Base-by-base conservation (phyloP, 805 yeast genomes). In the Yarrowia deformans region DNA sequence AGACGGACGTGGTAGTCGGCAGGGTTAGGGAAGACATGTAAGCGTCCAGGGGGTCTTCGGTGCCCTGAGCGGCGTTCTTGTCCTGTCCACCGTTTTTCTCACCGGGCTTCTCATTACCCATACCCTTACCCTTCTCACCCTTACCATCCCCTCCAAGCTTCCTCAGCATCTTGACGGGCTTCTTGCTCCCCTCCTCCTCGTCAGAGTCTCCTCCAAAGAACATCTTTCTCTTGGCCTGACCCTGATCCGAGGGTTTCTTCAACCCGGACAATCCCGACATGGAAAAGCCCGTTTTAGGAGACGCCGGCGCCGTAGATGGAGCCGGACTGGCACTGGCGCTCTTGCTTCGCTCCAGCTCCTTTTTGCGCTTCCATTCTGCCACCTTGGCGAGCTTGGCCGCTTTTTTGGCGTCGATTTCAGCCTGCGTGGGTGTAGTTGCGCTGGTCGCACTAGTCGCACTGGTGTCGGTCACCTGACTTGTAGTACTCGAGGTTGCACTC, bases 291-390 rank as follows among this genome's bases (percentile, higher is more conserved):
- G 68, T 18, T 16, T 58, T 60, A 18, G 45, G 61, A 14, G 55
- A 48, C 12, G 43, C 32, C 12, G 66, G 63, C 18, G 43, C 42
- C 2, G 54, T 39, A 7, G 42, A 16, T 13, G 64, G 63, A 18
- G 43, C 48, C 4, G 43, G 50, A 1, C 69, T 69, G 13, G 61
- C 70, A 73, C 73, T 68, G 70, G 72, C 50, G 74, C 73, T 67
- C 18, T 43, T 75, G 73, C 73, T 66, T 39, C 43, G 75, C 66
- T 79, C 79, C 48, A 81, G 81, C 74, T 48, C 68, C 18, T 85
- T 86, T 77, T 85, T 85, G 72, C 79, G 80, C 73, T 85, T 87
- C 91, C 91, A 89, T 55, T 83, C 83, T 7, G 85, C 85, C 61
- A 88, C 74, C 72, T 83, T 84, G 70, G 85, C 87, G 70, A 84